Evolutionary conservation across 2,329 filamentous ascomycete species (phyloP).

Genomic region (Alternaria gansuensis): DNA sequence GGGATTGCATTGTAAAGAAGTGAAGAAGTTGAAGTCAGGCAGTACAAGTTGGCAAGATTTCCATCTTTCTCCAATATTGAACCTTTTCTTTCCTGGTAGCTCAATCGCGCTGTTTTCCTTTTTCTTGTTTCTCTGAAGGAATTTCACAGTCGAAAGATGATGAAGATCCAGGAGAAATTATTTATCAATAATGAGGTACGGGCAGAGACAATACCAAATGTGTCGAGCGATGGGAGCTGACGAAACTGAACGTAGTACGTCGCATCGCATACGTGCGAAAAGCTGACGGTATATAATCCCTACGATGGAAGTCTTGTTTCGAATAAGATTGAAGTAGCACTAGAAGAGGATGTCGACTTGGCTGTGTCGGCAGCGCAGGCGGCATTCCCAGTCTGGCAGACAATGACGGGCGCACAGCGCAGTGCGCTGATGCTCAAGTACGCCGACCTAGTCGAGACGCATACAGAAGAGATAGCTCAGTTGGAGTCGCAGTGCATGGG

Average conservation of each 20-base stretch:
- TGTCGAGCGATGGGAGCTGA: neutral
- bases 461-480: conserved; percentile 18
- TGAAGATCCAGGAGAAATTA: conserved; percentile 22
- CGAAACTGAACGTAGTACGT: conserved; percentile 28
- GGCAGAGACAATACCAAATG: neutral
- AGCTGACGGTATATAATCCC: conserved; percentile 37
- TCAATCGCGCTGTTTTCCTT: neutral
- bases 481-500: conserved; percentile 34
- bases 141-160: neutral
- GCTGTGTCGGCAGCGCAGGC: conserved; percentile 38
- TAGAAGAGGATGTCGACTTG: conserved; percentile 37
- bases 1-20: neutral
- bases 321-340: conserved; percentile 36
- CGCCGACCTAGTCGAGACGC: conserved; percentile 37
- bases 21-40: neutral
- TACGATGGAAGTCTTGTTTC: conserved; percentile 37
- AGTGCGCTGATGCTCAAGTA: conserved; percentile 36
- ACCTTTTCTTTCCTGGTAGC: neutral
- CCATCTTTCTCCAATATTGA: neutral
- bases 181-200: conserved; percentile 45
- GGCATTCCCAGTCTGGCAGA: conserved; percentile 36
- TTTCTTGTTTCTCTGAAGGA: neutral
- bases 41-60: too few species aligned
- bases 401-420: conserved; percentile 34
- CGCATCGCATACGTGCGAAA: conserved; percentile 34